Base-by-base conservation (phyloP, 192 early-diverging fungal species). In the Mortierella hygrophila region DNA sequence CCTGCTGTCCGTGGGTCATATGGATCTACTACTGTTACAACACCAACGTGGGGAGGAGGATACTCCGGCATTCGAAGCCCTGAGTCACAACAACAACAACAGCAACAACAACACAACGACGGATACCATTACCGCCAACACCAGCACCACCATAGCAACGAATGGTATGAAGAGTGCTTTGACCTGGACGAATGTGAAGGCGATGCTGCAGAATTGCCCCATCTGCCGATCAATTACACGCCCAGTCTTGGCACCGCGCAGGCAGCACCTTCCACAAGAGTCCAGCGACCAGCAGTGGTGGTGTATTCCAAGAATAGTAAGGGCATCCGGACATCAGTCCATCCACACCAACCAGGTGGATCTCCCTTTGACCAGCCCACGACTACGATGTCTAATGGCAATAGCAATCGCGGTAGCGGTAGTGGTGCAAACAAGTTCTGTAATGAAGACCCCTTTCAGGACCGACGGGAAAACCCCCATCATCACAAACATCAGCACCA, bases 101-200 rank as follows among this genome's bases (percentile, higher is more conserved):
- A 35, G 1, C 35, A 35, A 35, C 35, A 35, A 35, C 35, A 35
- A 26, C 29, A 26, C 29, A 65, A 32, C 13, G 60, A 32, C 29
- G 60, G 29, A 65, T 65, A 65, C 41, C 75, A 76, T 23, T 23
- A 68, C 7, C 75, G 46, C 37, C 74, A 49, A 54, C 73, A 52
- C 37, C 29, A 47, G 65, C 77, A 9, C 41, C 40, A 29, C 41
- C 65, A 41, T 16, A 47, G 23, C 29, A 69, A 29, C 44, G 69
- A 55, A 4, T 29, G 38, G 60, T 23, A 49, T 37, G 29, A 35
- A n/a, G 72, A 74, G 70, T 71, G 26, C 37, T 71, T 42, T 32
- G 72, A 74, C 18, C 47, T 29, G 32, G 72, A 74, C 47, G 44
- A 32, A 1, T 16, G 72, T 35, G n/a, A 26, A 42, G n/a, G 35